These are phyloP conservation scores for Yamadazyma diospyri DNA, from an alignment of 1,139 yeast species.

Conservation along the genomic window DNA sequence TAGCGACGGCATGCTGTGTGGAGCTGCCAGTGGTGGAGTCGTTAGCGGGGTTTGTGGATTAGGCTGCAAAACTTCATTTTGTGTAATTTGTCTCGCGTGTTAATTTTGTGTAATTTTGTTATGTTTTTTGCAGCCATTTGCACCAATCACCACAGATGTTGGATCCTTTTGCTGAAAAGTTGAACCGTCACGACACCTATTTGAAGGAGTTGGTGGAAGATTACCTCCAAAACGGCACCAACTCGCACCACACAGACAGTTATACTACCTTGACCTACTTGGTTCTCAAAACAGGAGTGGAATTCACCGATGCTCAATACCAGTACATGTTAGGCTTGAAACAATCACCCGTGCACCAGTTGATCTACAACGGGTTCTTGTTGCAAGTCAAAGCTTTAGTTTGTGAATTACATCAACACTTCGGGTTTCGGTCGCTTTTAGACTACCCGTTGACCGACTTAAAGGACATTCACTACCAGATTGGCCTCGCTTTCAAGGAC, in stretches of 20 bases:
- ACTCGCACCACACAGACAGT: slow-evolving; percentile 3
- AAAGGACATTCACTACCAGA: slow-evolving; percentile 12
- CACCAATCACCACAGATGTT: too few relatives aligned
- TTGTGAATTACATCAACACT: slow-evolving; percentile 1
- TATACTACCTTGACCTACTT: slow-evolving; percentile 13
- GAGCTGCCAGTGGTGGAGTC: too few relatives aligned
- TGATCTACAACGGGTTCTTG: slow-evolving; percentile 6
- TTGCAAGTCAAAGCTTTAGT: slow-evolving; percentile 6
- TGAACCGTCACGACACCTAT: slow-evolving; percentile 6
- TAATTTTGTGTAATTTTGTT: too few relatives aligned
- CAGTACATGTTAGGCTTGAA: slow-evolving; percentile 10
- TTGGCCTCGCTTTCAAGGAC: slow-evolving; percentile 12
- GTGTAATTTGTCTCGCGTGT: too few relatives aligned
- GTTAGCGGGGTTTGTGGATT: too few relatives aligned
- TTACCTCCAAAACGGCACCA: slow-evolving; percentile 6
- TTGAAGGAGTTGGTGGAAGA: slow-evolving; percentile 9
- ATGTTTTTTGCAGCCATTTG: too few relatives aligned
- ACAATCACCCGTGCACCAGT: not conserved
- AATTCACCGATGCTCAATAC: slow-evolving; percentile 12
- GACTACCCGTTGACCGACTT: slow-evolving; percentile 14
- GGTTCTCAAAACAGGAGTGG: slow-evolving; percentile 7
- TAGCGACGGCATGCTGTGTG: too few relatives aligned
- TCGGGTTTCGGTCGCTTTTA: slow-evolving; percentile 7
- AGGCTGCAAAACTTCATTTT: too few relatives aligned
- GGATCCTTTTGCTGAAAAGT: slow-evolving; percentile 8